These are phyloP conservation scores for Trichoderma arundinaceum DNA, from an alignment of 2,329 filamentous ascomycete species.

Conservation along the genomic window DNA sequence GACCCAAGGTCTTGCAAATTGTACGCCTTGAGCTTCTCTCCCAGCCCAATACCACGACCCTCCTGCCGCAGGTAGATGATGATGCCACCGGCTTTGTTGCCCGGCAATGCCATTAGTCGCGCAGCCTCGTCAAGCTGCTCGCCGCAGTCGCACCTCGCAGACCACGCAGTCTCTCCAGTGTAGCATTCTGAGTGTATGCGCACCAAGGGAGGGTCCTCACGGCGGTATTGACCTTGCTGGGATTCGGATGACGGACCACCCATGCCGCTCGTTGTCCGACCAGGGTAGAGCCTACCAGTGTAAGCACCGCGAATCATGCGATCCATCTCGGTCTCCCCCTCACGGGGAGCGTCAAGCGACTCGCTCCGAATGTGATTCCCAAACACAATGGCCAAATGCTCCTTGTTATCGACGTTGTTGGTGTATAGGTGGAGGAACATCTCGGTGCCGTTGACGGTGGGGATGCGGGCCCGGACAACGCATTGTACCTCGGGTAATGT, in stretches of 20 bases:
- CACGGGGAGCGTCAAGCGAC: conserved; percentile 71
- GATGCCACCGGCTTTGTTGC: conserved; percentile 73
- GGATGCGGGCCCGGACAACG: conserved; percentile 91
- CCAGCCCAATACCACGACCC: conserved; percentile 90
- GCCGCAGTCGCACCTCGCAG: conserved; percentile 94
- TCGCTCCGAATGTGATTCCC: conserved; percentile 79
- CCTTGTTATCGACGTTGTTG: conserved; percentile 92
- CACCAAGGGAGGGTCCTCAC: conserved; percentile 68
- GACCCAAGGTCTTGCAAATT: conserved; percentile 95
- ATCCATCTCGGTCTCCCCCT: conserved; percentile 84
- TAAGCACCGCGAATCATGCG: conserved; percentile 96
- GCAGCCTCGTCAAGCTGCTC: conserved; percentile 98
- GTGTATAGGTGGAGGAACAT: conserved; percentile 97
- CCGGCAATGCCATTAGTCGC: conserved; percentile 81
- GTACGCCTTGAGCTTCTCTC: conserved; percentile 97
- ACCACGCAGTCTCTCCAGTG: conserved; percentile 98
- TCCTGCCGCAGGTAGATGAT: conserved; percentile 97
- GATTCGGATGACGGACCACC: conserved; percentile 35
- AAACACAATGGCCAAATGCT: conserved; percentile 97
- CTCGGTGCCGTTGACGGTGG: conserved; percentile 87
- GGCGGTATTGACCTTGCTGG: conserved; percentile 27
- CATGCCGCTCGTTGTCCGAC: conserved; percentile 76
- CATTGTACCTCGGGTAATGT: conserved; percentile 86
- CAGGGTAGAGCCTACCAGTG: conserved; percentile 83
- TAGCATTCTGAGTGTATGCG: conserved; percentile 98